Evolutionary conservation across 2,329 filamentous ascomycete genomes (phyloP).

Genomic region (Pochonia chlamydosporia): DNA sequence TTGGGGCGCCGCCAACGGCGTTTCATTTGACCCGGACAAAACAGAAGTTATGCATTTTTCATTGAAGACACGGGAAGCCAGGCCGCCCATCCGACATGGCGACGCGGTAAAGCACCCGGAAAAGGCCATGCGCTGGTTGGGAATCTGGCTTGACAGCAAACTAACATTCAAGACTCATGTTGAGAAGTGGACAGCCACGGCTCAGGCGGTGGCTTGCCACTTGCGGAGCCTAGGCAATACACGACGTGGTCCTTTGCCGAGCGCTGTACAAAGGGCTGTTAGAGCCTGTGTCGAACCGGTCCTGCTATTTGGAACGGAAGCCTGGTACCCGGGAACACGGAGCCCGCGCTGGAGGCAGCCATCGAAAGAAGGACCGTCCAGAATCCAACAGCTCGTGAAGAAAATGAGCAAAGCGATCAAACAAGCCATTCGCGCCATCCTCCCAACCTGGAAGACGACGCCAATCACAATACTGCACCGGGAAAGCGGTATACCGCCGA

Average conservation of each 20-base stretch:
- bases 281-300: too few relatives aligned
- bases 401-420: too few relatives aligned
- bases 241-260: not conserved
- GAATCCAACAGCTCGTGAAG: too few relatives aligned
- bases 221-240: not conserved
- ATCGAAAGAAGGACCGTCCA: too few relatives aligned
- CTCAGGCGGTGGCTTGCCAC: slow-evolving; percentile 8
- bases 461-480: not conserved
- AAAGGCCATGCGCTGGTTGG: slow-evolving; percentile 14
- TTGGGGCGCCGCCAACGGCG: slow-evolving; percentile 12
- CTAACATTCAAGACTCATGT: slow-evolving; percentile 13
- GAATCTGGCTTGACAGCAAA: slow-evolving; percentile 14
- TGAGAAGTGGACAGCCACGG: slow-evolving; percentile 12
- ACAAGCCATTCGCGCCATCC: not conserved
- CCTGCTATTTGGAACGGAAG: too few relatives aligned
- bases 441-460: not conserved
- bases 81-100: not conserved
- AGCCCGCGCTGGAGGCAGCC: too few relatives aligned
- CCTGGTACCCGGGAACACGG: too few relatives aligned
- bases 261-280: not conserved
- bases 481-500: not conserved
- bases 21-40: slow-evolving; percentile 16
- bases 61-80: slow-evolving; percentile 1
- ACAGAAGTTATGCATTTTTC: slow-evolving; percentile 18
- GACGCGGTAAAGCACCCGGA: slow-evolving; percentile 2